Evolutionary conservation across 352 stramenopile species (phyloP).

Genomic region (Phytophthora capsici): DNA sequence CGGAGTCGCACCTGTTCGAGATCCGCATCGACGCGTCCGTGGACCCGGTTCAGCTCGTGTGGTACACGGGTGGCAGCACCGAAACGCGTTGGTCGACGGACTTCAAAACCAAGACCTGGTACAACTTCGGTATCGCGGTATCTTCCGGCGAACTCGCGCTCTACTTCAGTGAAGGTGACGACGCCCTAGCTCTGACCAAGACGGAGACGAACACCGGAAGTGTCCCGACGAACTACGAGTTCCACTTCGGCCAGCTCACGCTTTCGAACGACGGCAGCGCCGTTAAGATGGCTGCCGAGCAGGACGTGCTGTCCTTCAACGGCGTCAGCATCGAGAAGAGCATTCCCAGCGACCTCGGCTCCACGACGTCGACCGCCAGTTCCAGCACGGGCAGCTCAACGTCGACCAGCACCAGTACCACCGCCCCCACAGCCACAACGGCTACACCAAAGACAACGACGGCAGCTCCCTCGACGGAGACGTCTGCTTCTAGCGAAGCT

Average conservation of each 20-base stretch:
- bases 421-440: slow-evolving; percentile 14
- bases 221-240: slow-evolving; percentile 53
- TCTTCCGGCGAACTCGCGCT: slow-evolving; percentile 43
- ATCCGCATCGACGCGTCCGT: slow-evolving; percentile 63
- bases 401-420: slow-evolving; percentile 16
- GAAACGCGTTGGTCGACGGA: slow-evolving; percentile 62
- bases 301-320: slow-evolving; percentile 74
- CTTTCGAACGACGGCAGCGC: slow-evolving; percentile 64
- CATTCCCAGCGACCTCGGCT: slow-evolving; percentile 41
- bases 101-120: slow-evolving; percentile 63
- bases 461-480: slow-evolving; percentile 11
- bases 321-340: slow-evolving; percentile 63
- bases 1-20: slow-evolving; percentile 67
- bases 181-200: slow-evolving; percentile 47
- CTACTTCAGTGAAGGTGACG: slow-evolving; percentile 62
- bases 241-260: slow-evolving; percentile 73
- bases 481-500: slow-evolving; percentile 2
- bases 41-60: slow-evolving; percentile 60
- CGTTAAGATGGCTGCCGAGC: slow-evolving; percentile 51
- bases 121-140: slow-evolving; percentile 73
- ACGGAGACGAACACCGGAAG: slow-evolving; percentile 36
- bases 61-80: slow-evolving; percentile 50
- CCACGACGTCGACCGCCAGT: slow-evolving; percentile 18
- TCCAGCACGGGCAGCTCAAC: slow-evolving; percentile 17
- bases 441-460: slow-evolving; percentile 19